Evolutionary conservation across 2,329 filamentous ascomycete genomes (phyloP).

Genomic region (Aspergillus sp.): DNA sequence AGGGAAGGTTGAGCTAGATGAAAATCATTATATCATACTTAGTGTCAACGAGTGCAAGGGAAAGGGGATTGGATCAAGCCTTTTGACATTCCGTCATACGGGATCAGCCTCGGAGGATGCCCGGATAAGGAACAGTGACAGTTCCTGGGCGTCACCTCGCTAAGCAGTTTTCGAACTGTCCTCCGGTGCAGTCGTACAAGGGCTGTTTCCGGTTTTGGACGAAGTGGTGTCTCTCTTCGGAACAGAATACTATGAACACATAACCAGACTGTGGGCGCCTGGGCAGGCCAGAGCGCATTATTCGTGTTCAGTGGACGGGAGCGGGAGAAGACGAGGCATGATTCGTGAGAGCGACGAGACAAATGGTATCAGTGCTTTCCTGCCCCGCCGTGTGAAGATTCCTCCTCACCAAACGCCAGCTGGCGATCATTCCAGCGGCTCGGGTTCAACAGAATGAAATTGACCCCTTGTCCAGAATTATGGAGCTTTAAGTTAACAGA

Average conservation of each 20-base stretch:
- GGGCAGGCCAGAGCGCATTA: no score
- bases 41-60: background rate
- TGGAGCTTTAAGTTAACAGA: slow-evolving; percentile 1
- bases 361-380: background rate
- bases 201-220: no score
- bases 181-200: no score
- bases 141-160: background rate
- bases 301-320: no score
- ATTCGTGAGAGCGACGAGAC: background rate
- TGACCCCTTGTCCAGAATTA: background rate
- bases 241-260: no score
- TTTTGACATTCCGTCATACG: background rate
- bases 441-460: background rate
- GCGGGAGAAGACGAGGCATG: background rate
- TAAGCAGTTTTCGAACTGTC: no score
- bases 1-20: background rate
- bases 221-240: no score
- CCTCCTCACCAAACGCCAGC: background rate
- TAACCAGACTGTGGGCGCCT: no score
- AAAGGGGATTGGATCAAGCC: background rate
- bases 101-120: background rate
- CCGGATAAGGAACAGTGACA: background rate
- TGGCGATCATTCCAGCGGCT: background rate
- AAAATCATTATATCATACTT: background rate
- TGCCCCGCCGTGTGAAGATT: background rate